phyloP scores from a whole-genome alignment of 179 eudicot genomes.

The Patellifolia procumbens region DNA sequence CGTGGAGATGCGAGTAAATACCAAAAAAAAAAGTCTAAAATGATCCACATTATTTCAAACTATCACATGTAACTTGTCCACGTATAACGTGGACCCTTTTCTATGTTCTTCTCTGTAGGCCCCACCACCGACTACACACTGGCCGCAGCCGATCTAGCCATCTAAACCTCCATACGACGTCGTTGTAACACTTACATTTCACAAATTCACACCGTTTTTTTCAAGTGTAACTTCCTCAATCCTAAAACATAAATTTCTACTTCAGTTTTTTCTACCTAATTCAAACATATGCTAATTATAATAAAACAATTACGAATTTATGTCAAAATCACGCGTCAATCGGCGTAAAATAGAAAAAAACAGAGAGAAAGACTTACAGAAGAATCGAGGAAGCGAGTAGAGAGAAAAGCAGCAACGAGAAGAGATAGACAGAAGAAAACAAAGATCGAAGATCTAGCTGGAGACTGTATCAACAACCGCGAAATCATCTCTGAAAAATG shows the following conservation, averaged over 20 bases:
- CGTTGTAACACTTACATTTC: background rate
- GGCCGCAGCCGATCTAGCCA: constrained; percentile 2
- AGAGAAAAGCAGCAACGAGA: constrained; percentile 49
- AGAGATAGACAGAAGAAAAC: constrained; percentile 38
- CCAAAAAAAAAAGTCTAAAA: background rate
- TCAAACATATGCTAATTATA: background rate
- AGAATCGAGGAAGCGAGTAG: constrained; percentile 53
- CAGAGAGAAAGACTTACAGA: constrained; percentile 38
- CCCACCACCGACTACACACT: background rate
- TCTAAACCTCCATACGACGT: background rate
- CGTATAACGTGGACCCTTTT: background rate
- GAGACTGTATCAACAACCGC: constrained; percentile 28
- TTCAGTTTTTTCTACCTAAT: background rate
- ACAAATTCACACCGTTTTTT: background rate
- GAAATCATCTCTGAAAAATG: constrained; percentile 23
- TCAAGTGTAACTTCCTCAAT: too few species aligned
- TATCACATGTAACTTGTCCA: constrained; percentile 9
- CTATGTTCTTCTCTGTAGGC: background rate
- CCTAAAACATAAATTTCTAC: too few species aligned
- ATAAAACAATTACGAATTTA: too few species aligned
- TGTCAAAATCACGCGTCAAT: too few species aligned
- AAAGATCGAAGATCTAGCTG: constrained; percentile 47
- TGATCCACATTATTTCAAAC: background rate
- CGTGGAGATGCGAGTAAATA: background rate
- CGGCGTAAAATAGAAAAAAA: too few species aligned